Conservation (phyloP, 2,329 filamentous ascomycete species). For the Raffaelea arxii region DNA sequence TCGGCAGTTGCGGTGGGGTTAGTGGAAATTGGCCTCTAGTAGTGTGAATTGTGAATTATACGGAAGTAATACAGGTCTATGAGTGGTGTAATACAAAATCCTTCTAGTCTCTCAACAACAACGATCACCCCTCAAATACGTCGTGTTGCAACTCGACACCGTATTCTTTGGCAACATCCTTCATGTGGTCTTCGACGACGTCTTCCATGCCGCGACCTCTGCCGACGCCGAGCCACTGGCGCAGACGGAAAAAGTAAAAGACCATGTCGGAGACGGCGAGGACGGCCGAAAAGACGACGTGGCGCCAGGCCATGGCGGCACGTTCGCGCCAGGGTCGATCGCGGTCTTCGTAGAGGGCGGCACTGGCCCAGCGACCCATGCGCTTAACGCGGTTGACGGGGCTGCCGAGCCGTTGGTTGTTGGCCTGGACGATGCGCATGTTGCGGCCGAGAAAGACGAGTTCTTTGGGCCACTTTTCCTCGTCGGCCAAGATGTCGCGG, state of each 20-base stretch:
- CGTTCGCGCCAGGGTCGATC: conserved; percentile 54
- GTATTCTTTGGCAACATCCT: conserved; percentile 77
- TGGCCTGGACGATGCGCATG: conserved; percentile 84
- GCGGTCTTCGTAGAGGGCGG: conserved; percentile 67
- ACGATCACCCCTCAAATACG: conserved; percentile 70
- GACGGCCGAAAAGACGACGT: conserved; percentile 73
- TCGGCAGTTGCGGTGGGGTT: no score
- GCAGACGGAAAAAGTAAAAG: conserved; percentile 72
- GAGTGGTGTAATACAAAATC: no score
- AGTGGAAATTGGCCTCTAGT: no score
- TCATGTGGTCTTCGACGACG: conserved; percentile 82
- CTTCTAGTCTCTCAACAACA: no score
- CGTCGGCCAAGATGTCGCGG: conserved; percentile 65
- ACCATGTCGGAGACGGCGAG: conserved; percentile 67
- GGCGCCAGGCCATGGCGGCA: conserved; percentile 60
- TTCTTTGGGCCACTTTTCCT: conserved; percentile 81
- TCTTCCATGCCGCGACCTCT: conserved; percentile 94
- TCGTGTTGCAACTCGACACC: conserved; percentile 84
- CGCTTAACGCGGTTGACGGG: conserved; percentile 92
- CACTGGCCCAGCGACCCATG: conserved; percentile 80
- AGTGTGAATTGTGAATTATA: no score
- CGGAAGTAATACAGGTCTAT: no score
- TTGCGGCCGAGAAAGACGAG: conserved; percentile 89
- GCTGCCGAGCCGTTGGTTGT: conserved; percentile 82
- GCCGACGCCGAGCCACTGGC: conserved; percentile 67